Evolutionary conservation across 78 protist species (phyloP), one percentile per base, ranked within the genome.

Genomic region (Guillardia theta): DNA sequence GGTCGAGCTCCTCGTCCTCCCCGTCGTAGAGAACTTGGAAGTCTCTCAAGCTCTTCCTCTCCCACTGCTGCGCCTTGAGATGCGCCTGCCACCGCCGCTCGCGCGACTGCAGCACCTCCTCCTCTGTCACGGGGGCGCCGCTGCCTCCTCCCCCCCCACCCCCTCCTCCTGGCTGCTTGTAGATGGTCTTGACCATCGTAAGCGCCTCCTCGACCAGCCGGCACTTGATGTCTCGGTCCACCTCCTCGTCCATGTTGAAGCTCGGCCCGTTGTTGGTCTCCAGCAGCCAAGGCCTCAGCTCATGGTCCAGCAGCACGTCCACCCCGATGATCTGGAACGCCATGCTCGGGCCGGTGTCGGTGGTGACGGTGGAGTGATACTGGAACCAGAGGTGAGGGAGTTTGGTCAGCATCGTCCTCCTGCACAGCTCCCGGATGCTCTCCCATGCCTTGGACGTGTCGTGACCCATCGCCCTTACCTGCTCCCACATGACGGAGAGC

Each of bases 251-350:
- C 21, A 80, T 18, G 90, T 80, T 80, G 48, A 80, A 30, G 36
- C 58, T 45, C 44, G 90, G 90, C 37, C 48, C 53, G 90, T 80
- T 39, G 90, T 80, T 80, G 90, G 48, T 80, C 50, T 80, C 90
- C 53, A 80, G 50, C 53, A 80, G 90, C 90, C 90, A 80, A 46
- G 90, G 90, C 90, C 90, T 46, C 53, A 80, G 46, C 50, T 44
- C 30, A 30, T 80, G 90, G 90, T 80, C 90, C 44, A 80, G 43
- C 44, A 80, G 12, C 53, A 80, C 50, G 33, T 80, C 90, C 19
- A 80, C 10, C 33, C 90, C 90, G 37, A 80, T 8, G 10, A 80
- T 80, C 50, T 70, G 83, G 41, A 70, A 70, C 46, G 36, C 9
- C 83, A 70, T 70, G 83, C 83, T 70, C 36, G 83, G 83, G 36